Evolutionary conservation across 768 basidiomycete genomes (phyloP).

Genomic region (Stropharia rugosoannulata): DNA sequence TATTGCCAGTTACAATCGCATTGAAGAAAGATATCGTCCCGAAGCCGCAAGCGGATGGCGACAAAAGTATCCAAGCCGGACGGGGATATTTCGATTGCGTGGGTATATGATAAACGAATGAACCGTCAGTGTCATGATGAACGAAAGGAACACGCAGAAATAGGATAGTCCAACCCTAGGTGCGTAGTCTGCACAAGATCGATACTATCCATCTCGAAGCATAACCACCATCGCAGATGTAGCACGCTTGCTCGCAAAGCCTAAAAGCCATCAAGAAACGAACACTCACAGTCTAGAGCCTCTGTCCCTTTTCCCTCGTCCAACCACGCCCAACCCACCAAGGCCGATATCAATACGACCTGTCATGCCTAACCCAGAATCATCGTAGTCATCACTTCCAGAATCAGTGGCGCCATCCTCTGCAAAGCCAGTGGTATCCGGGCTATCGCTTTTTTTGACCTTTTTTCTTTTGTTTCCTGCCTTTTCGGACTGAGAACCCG

Average conservation of each 20-base stretch:
- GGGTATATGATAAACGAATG: no score
- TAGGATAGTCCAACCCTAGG: no score
- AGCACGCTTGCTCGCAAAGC: neutral
- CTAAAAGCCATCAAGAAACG: neutral
- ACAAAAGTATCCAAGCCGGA: no score
- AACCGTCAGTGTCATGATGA: no score
- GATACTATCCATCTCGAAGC: no score
- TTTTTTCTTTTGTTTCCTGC: constrained; percentile 24
- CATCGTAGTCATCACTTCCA: constrained; percentile 41
- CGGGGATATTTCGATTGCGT: no score
- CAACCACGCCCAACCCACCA: constrained; percentile 40
- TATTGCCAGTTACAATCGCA: no score
- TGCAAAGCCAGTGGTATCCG: constrained; percentile 14
- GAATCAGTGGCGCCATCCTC: constrained; percentile 31
- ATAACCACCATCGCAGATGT: neutral
- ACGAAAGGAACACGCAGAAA: no score
- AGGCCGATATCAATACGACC: constrained; percentile 48
- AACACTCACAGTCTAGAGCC: constrained; percentile 37
- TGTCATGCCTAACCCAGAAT: constrained; percentile 23
- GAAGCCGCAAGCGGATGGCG: no score
- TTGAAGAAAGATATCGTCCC: no score
- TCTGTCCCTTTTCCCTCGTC: constrained; percentile 28
- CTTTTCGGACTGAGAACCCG: constrained; percentile 4
- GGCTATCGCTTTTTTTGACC: constrained; percentile 21
- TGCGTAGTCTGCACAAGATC: no score